These are phyloP conservation scores for Peniophora sp. DNA, from an alignment of 1,284 basidiomycete genomes.

Conservation along the genomic window DNA sequence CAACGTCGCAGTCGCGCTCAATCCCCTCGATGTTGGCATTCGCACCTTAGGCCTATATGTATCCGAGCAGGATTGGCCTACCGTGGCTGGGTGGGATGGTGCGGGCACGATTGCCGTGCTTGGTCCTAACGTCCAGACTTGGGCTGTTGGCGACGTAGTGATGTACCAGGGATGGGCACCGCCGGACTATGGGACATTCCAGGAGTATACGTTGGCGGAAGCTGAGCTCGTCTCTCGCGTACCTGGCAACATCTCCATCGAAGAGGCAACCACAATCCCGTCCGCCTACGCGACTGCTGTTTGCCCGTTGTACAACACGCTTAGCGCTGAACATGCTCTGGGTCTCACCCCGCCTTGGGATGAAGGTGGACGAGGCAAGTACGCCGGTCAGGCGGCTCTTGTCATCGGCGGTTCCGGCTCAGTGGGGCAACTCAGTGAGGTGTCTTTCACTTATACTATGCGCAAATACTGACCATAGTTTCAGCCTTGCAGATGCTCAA, in stretches of 20 bases:
- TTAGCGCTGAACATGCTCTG: constrained; percentile 2
- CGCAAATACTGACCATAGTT: neutral
- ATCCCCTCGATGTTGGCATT: constrained; percentile 35
- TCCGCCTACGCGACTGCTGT: constrained; percentile 13
- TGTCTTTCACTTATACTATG: constrained; percentile 12
- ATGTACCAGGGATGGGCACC: constrained; percentile 10
- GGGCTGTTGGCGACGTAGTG: constrained; percentile 35
- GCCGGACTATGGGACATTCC: constrained; percentile 12
- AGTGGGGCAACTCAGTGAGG: constrained; percentile 27
- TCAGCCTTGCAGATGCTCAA: constrained; percentile 35
- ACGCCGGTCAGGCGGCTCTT: constrained; percentile 19
- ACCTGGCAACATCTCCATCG: constrained; percentile 12
- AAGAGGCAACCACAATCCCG: constrained; percentile 14
- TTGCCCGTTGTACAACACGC: constrained; percentile 3
- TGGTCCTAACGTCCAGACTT: constrained; percentile 25
- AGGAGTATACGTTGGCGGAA: constrained; percentile 14
- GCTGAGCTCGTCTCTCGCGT: constrained; percentile 13
- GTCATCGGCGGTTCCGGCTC: constrained; percentile 27
- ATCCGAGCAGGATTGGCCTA: constrained; percentile 17
- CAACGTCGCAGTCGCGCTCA: constrained; percentile 27
- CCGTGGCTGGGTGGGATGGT: constrained; percentile 37
- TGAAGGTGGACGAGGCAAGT: constrained; percentile 15
- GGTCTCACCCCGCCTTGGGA: constrained; percentile 16
- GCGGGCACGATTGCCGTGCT: constrained; percentile 33
- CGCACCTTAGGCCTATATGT: constrained; percentile 20